Base-by-base conservation (phyloP, 2,329 filamentous ascomycete genomes). In the Cladosporium sp. region DNA sequence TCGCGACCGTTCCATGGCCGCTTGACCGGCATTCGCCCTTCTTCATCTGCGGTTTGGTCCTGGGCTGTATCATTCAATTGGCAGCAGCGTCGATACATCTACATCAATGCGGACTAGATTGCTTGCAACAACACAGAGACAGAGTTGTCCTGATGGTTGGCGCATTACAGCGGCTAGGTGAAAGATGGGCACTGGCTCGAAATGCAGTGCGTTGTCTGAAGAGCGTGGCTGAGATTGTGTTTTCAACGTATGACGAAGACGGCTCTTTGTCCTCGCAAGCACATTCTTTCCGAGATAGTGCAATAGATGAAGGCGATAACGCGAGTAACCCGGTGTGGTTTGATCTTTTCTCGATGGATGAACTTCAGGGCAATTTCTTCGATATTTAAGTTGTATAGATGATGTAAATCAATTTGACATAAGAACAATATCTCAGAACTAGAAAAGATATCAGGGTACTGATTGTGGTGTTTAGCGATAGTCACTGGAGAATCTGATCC, bases 11-110 rank as follows among this genome's bases (percentile, higher is more conserved):
- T 55, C 90, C 91, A 0, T 87, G 89, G 4, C 85, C 88, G 0
- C 81, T 94, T 1, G 83, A 89, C 4, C 87, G 87, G 36, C 92
- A 96, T 78, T 93, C 88, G 0, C 92, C 92, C 66, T 93, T 94
- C 78, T 93, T 95, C 80, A 91, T 90, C 38, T 95, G 92, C 74
- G 89, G 91, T 47, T 82, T 95, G 59, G 91, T 91, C 1, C 82
- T 94, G 63, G 90, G 90, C 21, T 92, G 91, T 7, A 90, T 93
- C 71, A 90, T 94, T 4, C 91, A 95, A 73, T 83, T 96, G 28
- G 92, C 90, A 65, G 91, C 91, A 69, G 96, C 92, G 87, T 87
- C 86, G 11, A 28, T 65, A 24, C 63, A 65, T 36, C 21, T 59
- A 4, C 63, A 59, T 83, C 72, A 81, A 75, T 66, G 80, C 76